Conservation (phyloP, 2,329 filamentous ascomycete species). For the Coniella lustricola region DNA sequence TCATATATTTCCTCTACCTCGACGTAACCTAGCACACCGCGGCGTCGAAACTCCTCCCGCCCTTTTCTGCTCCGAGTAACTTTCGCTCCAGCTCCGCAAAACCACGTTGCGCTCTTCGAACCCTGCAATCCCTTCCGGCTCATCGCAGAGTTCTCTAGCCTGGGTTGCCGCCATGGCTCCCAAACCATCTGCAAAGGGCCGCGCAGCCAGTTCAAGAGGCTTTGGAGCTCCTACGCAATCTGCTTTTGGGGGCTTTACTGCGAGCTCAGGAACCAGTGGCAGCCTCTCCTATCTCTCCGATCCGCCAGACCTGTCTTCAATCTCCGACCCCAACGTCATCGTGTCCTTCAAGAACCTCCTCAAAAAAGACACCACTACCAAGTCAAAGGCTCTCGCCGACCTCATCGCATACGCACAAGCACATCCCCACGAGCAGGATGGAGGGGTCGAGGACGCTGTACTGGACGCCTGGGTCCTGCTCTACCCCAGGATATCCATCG, state of each 20-base stretch:
- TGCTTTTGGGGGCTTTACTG: slow-evolving; percentile 36
- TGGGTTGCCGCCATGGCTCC: slow-evolving; percentile 1
- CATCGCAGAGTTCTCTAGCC: neutral
- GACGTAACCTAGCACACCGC: too few relatives aligned
- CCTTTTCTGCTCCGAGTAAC: too few relatives aligned
- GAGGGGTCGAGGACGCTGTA: slow-evolving; percentile 70
- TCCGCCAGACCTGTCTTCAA: slow-evolving; percentile 68
- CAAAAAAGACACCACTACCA: slow-evolving; percentile 91
- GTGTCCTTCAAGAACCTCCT: slow-evolving; percentile 88
- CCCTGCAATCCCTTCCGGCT: neutral
- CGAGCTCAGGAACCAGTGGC: slow-evolving; percentile 31
- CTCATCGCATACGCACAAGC: slow-evolving; percentile 48
- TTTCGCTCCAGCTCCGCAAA: too few relatives aligned
- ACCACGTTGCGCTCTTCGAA: neutral
- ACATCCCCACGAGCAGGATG: slow-evolving; percentile 36
- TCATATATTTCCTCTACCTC: neutral
- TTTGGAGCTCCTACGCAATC: slow-evolving; percentile 17
- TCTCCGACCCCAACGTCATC: slow-evolving; percentile 74
- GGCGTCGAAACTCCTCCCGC: too few relatives aligned
- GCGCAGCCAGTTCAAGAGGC: slow-evolving; percentile 12
- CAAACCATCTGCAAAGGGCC: slow-evolving; percentile 11
- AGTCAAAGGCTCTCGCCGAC: slow-evolving; percentile 84
- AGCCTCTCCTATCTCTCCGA: slow-evolving; percentile 80
- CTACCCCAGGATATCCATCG: slow-evolving; percentile 85
- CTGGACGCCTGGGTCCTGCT: slow-evolving; percentile 83